Base-by-base conservation (phyloP, 192 early-diverging fungal genomes). In the Podila horticola region DNA sequence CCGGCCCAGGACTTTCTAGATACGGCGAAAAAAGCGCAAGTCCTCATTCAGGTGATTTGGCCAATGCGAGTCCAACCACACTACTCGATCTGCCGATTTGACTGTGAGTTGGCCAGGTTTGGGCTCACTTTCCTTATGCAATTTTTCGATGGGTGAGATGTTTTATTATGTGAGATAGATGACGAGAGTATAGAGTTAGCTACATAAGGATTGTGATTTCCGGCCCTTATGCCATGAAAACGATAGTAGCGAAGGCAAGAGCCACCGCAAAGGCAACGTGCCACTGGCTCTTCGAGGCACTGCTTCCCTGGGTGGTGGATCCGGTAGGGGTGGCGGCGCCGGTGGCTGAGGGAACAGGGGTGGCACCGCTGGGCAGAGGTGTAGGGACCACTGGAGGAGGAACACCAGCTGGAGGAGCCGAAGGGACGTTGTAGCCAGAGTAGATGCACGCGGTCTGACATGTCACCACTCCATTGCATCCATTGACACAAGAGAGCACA, bases 391-490 rank as follows among this genome's bases (percentile, higher is more conserved):
- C 52, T 55, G 52, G 17, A 29, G 31, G 51, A 22, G 67, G 51
- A n/a, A 51, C 31, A 0, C 31, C 6, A 2, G 74, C 24, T n/a
- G 64, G 29, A 49, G 64, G 38, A 11, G 57, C 38, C 15, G 28
- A 13, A 19, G 70, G 50, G 4, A 79, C 41, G 29, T 67, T 67
- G 59, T 79, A 79, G 31, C 29, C 36, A 26, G 19, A 58, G 5
- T 30, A n/a, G 29, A 79, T 33, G 30, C 75, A 79, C 19, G 15
- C 7, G 38, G 72, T 79, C 30, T 48, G 49, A 34, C 75, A 79
- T 4, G 2, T 58, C 3, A 28, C 29, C 0, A 7, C 34, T n/a
- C 34, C 64, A 38, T 31, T 20, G 26, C 75, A 79, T 12, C 28
- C 49, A 0, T 34, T 38, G 33, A 79, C 50, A 33, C 75, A 79